Base-by-base conservation (phyloP, 2,329 filamentous ascomycete genomes). In the Arthrobotrys sinensis region DNA sequence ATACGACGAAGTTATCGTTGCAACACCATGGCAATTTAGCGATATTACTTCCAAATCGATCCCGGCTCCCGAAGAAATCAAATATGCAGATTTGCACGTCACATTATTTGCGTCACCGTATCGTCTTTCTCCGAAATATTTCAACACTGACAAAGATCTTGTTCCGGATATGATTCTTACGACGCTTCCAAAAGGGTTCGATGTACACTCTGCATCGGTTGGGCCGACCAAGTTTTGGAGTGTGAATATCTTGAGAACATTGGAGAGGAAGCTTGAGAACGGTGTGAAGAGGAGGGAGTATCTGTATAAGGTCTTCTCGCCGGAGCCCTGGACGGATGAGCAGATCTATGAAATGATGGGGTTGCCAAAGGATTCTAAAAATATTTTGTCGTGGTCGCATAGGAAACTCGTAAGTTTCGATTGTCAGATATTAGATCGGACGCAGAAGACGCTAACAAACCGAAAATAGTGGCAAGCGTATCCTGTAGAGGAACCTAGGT, bases 11-110 rank as follows among this genome's bases (percentile, higher is more conserved):
- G 89, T 99, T 19, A 87, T 99, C 76, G 88, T 99, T 28, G 93
- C 96, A 2, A 89, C 90, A 0, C 96, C 96, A 0, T 90, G 91
- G 82, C 95, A 99, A 82, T 96, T 91, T 83, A 90, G 93, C 70
- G 86, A 89, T 72, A 91, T 98, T 81, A 85, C 84, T 4, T 73
- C 70, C 10, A 28, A 57, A n/a, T 79, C 76, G 3, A 84, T 91
- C 72, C 85, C 86, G 1, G 84, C 85, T 3, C 93, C 96, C 1
- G 92, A 96, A 80, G 84, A 88, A 53, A 91, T 97, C n/a, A 92
- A 93, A 0, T 99, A 97, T 83, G 92, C 93, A 1, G 88, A 89
- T 57, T 88, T 98, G 0, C 91, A 98, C 82, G 95, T 97, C 65
- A 98, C 95, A 0, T 89, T 98, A 0, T 95, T 99, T 82, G 88